Evolutionary conservation across 2,329 filamentous ascomycete genomes (phyloP), one percentile per base, ranked within the genome.

Genomic region (Xylariales sp.): DNA sequence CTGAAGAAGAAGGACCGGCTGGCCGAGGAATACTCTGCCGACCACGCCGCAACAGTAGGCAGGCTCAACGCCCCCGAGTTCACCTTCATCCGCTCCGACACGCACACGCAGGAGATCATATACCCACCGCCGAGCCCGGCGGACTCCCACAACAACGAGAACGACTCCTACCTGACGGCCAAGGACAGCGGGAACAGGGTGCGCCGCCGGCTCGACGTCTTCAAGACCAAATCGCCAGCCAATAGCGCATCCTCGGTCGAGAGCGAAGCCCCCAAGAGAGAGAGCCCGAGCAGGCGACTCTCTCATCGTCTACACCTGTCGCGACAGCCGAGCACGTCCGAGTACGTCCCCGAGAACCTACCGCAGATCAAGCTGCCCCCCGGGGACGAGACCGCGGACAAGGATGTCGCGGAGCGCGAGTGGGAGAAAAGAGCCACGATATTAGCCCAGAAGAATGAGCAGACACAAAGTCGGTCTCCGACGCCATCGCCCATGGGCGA

Each of bases 341-440:
- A 82, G 18, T 84, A 87, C 61, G 76, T 97, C 27, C 91, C 93
- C 2, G 64, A 75, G 40, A 77, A 95, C 64, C 74, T 97, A 39
- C 90, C 90, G 16, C 82, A 83, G 47, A 88, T 95, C 43, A 67
- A 73, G 36, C 38, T 58, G 56, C 60, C 66, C 51, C 60, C 60
- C 48, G 61, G 66, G 48, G 65, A 70, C 54, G 61, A 67, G 49
- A 58, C 66, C 43, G 70, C 68, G 24, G 68, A 70, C 38, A 59
- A 51, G 44, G 65, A 66, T 33, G 61, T 54, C 31, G 57, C 61
- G 46, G 86, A 94, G 69, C 79, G 80, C 45, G 77, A 85, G 65
- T 98, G 93, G 93, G 93, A 97, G 73, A 84, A 86, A 68, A 76
- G 91, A 46, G 93, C 93, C 20, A 96, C 90, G n/a, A 78, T 94